Percentiles rank a stretch among this genome's conserved stretches.
phyloP scores from a whole-genome alignment of 371 early-diverging fungal species.

The Apophysomyces sp. region DNA sequence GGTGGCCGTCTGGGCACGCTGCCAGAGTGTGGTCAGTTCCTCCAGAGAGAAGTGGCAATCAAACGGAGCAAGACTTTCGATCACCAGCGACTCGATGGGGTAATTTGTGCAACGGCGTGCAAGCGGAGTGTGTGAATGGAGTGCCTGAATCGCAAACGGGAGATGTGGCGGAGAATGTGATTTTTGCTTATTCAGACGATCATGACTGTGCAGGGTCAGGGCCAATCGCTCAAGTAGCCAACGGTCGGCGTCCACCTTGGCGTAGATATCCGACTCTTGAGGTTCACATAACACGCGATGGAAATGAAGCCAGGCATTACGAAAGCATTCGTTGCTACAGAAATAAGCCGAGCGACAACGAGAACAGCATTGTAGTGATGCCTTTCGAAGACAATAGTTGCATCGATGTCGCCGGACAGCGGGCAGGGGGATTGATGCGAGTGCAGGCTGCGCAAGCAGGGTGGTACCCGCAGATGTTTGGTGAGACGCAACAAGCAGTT shows the following conservation, averaged over 20 bases:
- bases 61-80: constrained; percentile 18
- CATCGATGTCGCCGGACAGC: constrained; percentile 40
- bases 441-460: constrained; percentile 26
- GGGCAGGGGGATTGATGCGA: constrained; percentile 43
- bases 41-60: constrained; percentile 19
- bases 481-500: not conserved
- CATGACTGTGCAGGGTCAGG: constrained; percentile 46
- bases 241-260: constrained; percentile 40
- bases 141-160: constrained; percentile 35
- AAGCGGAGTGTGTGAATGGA: constrained; percentile 19
- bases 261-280: constrained; percentile 36
- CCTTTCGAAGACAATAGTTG: constrained; percentile 39
- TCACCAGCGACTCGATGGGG: constrained; percentile 12
- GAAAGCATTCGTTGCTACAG: constrained; percentile 46
- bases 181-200: constrained; percentile 47
- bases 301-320: constrained; percentile 47
- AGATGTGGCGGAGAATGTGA: constrained; percentile 45
- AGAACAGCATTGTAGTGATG: constrained; percentile 46
- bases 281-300: constrained; percentile 45
- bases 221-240: constrained; percentile 46
- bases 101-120: not conserved
- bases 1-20: constrained; percentile 6
- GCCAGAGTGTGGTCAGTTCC: constrained; percentile 16
- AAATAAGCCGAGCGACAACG: constrained; percentile 49
- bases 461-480: constrained; percentile 23